Evolutionary conservation across 129 eudicot genomes (phyloP).

Genomic region (Pittosporum tobira): DNA sequence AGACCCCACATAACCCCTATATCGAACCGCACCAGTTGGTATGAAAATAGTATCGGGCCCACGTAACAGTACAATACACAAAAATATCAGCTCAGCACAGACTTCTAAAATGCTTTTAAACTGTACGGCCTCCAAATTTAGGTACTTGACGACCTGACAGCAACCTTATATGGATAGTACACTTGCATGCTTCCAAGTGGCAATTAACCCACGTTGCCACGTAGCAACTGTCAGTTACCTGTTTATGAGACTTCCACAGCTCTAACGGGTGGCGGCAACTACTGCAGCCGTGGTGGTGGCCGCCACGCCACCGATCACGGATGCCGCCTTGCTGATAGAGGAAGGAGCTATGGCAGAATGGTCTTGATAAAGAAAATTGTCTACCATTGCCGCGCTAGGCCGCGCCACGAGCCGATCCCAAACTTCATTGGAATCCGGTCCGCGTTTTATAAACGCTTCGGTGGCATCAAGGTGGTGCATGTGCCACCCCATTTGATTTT

Average conservation of each 20-base stretch:
- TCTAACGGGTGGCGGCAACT: constrained; percentile 12
- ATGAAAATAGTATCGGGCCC: neutral
- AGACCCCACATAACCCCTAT: neutral
- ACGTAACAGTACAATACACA: neutral
- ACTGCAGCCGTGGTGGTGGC: constrained; percentile 10
- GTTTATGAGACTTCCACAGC: neutral
- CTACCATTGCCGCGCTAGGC: constrained; percentile 34
- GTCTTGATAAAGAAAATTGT: constrained; percentile 28
- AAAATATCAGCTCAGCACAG: constrained; percentile 6
- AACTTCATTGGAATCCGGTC: constrained; percentile 32
- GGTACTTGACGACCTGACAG: constrained; percentile 15
- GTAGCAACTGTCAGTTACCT: neutral
- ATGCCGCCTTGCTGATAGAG: neutral
- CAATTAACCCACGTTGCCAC: neutral
- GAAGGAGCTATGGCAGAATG: constrained; percentile 9
- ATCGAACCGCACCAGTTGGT: neutral
- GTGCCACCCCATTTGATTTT: constrained; percentile 34
- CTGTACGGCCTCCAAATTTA: constrained; percentile 20
- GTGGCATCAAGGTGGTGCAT: constrained; percentile 57
- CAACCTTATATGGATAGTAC: neutral
- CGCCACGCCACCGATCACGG: neutral
- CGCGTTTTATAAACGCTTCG: constrained; percentile 31
- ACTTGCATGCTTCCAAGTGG: neutral
- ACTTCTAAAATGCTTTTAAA: constrained; percentile 15
- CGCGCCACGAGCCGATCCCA: constrained; percentile 44